These are phyloP conservation scores for Colletotrichum sp. DNA, from an alignment of 2,329 filamentous ascomycete species.

Conservation along the genomic window DNA sequence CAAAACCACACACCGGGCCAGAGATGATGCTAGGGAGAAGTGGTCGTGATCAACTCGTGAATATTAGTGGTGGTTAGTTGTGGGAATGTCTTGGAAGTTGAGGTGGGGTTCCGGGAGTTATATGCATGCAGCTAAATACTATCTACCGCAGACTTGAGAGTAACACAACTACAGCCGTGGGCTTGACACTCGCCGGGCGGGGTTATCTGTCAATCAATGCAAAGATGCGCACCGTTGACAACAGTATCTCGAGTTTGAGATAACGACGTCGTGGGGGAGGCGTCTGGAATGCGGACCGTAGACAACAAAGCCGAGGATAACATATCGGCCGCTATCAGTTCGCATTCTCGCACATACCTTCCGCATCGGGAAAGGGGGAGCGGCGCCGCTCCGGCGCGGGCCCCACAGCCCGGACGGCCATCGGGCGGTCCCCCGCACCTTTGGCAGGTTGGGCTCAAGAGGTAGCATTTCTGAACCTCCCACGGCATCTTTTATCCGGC, in stretches of 20 bases:
- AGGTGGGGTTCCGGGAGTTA: background rate
- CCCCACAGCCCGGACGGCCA: background rate
- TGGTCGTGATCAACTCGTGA: background rate
- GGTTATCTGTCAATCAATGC: background rate
- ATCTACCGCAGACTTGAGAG: background rate
- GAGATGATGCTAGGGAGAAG: background rate
- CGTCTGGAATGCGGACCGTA: background rate
- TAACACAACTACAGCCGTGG: background rate
- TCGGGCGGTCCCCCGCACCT: background rate
- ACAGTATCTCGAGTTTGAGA: background rate
- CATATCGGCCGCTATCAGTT: background rate
- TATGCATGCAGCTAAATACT: background rate
- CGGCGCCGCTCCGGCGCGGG: background rate
- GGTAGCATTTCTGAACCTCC: background rate
- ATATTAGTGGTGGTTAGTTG: background rate
- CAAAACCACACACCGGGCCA: background rate
- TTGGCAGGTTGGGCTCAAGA: background rate
- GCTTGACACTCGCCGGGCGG: background rate
- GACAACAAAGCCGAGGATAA: background rate
- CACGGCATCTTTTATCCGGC: background rate
- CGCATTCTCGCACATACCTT: background rate
- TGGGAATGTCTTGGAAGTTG: background rate
- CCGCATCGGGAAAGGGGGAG: background rate
- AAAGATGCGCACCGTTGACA: no score
- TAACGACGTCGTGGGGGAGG: background rate